Percentiles rank a stretch among this genome's conserved stretches.
Evolutionary conservation across 345 rosid genomes (phyloP).

Genomic region (Eucalyptus coolabah): DNA sequence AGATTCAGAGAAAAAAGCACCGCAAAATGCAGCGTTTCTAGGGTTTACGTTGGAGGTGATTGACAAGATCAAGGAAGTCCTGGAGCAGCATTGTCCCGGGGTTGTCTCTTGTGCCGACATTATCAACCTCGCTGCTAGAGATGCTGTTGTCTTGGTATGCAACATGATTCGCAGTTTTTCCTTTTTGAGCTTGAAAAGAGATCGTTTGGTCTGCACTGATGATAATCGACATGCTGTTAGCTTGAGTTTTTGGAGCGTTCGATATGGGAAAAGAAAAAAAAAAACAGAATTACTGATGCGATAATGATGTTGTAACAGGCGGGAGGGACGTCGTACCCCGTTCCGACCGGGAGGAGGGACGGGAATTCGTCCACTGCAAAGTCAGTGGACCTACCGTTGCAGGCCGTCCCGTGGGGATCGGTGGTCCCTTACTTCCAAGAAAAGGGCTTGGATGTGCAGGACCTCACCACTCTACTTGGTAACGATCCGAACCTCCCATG

Average conservation of each 20-base stretch:
- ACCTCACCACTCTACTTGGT: constrained; percentile 63
- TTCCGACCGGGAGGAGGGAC: constrained; percentile 53
- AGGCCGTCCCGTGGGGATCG: constrained; percentile 28
- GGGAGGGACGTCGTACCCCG: constrained; percentile 51
- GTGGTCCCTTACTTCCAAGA: constrained; percentile 32
- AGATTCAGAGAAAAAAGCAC: neutral
- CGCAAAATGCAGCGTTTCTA: constrained; percentile 50
- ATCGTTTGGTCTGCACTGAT: neutral
- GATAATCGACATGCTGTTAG: neutral
- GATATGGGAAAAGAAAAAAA: neutral
- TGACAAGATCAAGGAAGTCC: constrained; percentile 61
- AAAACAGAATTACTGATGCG: neutral
- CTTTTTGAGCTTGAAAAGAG: neutral
- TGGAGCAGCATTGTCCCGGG: constrained; percentile 58
- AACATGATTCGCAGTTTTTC: neutral
- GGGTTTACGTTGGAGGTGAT: constrained; percentile 29
- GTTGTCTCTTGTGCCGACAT: constrained; percentile 80
- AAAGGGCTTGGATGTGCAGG: constrained; percentile 34
- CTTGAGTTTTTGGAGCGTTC: neutral
- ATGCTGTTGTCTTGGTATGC: constrained; percentile 60
- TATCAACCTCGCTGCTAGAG: constrained; percentile 73
- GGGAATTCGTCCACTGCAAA: constrained; percentile 29
- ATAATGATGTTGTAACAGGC: constrained; percentile 15
- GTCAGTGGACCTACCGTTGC: constrained; percentile 38
- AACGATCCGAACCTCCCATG: neutral